Percentiles rank a stretch among this genome's conserved stretches.
These are phyloP conservation scores for Salix koriyanagi DNA, from an alignment of 345 rosid genomes.

Conservation along the genomic window DNA sequence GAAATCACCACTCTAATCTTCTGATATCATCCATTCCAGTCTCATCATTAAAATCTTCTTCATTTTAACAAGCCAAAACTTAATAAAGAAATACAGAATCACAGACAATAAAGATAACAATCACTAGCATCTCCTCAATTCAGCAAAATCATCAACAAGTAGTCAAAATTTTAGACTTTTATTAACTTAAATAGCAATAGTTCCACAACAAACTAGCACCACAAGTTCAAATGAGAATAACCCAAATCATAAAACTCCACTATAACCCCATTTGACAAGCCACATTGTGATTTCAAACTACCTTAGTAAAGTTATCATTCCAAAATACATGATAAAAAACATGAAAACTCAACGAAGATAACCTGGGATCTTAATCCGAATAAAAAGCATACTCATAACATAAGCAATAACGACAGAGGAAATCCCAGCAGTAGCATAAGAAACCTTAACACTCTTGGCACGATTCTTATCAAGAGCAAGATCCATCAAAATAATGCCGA, in stretches of 20 bases:
- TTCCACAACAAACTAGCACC: not conserved
- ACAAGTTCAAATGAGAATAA: not conserved
- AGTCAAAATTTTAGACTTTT: not conserved
- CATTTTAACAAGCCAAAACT: not conserved
- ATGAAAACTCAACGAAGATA: constrained; percentile 51
- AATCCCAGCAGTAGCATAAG: constrained; percentile 77
- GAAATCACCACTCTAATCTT: no score
- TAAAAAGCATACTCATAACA: constrained; percentile 90
- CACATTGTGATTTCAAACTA: not conserved
- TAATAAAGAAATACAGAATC: no score
- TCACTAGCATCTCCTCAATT: not conserved
- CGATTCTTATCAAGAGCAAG: constrained; percentile 84
- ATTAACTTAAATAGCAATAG: not conserved
- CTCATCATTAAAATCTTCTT: no score
- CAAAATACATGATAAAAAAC: not conserved
- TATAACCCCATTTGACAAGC: not conserved
- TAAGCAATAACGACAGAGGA: constrained; percentile 64
- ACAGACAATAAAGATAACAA: not conserved
- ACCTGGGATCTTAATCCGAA: constrained; percentile 96
- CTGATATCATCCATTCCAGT: no score
- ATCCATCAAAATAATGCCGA: constrained; percentile 78
- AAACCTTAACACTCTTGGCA: constrained; percentile 70
- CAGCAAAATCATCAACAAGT: not conserved
- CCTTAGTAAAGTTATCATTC: not conserved
- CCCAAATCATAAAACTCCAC: not conserved